Evolutionary conservation across 1,284 basidiomycete genomes (phyloP).

Genomic region (Nidula niveotomentosa): DNA sequence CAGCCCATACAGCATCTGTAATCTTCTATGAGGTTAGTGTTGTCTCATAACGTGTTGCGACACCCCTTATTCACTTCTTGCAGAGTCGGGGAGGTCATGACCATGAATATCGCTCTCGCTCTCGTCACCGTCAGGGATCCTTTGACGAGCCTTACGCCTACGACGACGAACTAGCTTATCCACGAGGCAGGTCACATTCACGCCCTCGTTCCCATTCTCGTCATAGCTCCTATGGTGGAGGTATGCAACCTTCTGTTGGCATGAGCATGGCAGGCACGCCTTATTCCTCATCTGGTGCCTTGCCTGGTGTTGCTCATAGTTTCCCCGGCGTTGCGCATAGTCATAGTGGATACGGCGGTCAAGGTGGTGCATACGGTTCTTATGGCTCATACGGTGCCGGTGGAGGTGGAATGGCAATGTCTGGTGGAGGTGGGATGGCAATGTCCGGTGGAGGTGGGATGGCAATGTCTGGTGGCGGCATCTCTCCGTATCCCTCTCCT

Average conservation of each 20-base stretch:
- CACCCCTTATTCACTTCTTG: conserved; percentile 3
- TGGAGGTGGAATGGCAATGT: conserved; percentile 18
- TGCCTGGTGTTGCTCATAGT: background rate
- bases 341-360: conserved; percentile 16
- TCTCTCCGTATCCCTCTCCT: conserved; percentile 15
- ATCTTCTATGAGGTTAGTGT: conserved; percentile 42
- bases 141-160: conserved; percentile 34
- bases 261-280: conserved; percentile 18
- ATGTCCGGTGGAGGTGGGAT: conserved; percentile 17
- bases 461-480: conserved; percentile 19
- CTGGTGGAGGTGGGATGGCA: conserved; percentile 17
- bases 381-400: conserved; percentile 12
- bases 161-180: conserved; percentile 29
- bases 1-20: conserved; percentile 54
- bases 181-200: conserved; percentile 24
- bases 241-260: conserved; percentile 7
- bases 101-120: conserved; percentile 32
- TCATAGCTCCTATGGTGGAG: conserved; percentile 26
- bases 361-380: conserved; percentile 20
- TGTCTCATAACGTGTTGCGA: background rate
- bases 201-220: conserved; percentile 26
- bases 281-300: conserved; percentile 12
- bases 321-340: background rate
- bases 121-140: conserved; percentile 22
- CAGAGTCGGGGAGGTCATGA: conserved; percentile 32